Evolutionary conservation across 164 flowering plant genomes (phyloP), one percentile per base, ranked within the genome.

Genomic region (Sextonia rubra): DNA sequence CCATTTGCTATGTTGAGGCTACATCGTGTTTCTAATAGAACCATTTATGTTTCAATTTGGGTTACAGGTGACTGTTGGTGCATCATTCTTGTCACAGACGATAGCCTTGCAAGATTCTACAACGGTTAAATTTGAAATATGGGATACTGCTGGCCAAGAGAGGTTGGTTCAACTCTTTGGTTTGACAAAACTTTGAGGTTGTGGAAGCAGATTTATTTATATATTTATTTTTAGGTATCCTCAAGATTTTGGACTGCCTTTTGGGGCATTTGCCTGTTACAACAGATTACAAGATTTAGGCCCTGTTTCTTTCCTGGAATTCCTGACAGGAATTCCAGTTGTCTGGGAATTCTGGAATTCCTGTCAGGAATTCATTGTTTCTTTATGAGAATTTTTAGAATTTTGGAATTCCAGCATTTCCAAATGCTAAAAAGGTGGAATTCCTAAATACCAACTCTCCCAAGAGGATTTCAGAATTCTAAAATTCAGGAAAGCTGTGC

Each of bases 81-180:
- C 99, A 76, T 96, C 99, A 58, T 96, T 96, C 82, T 79, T 96
- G 78, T 96, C 98, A 23, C 99, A 96, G 74, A 96, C 98, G 62
- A 85, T 93, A 77, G 98, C 99, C 52, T 81, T 96, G 82, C 99
- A 92, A 86, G 99, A 96, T 82, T 96, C 99, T 48, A 93, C 95
- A 0, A 93, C 98, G 15, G 97, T 96, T 37, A 96, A 96, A 80
- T 93, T 96, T 85, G 99, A 96, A 86, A 96, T 96, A 76, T 96
- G 99, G 99, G 99, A 96, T 71, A 96, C 99, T 74, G 99, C 99
- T 73, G 99, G 99, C 60, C 99, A 96, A 79, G 99, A 96, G 80
- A 93, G 99, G 99, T 96, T 83, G 48, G 5, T 37, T 37, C 11
- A 37, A 37, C 44, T 37, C 44, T 37, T 37, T 37, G 44, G 44